Percentiles rank a stretch among this genome's conserved stretches.
Evolutionary conservation across 768 basidiomycete genomes (phyloP).

Genomic region (Trametes sanguinea): DNA sequence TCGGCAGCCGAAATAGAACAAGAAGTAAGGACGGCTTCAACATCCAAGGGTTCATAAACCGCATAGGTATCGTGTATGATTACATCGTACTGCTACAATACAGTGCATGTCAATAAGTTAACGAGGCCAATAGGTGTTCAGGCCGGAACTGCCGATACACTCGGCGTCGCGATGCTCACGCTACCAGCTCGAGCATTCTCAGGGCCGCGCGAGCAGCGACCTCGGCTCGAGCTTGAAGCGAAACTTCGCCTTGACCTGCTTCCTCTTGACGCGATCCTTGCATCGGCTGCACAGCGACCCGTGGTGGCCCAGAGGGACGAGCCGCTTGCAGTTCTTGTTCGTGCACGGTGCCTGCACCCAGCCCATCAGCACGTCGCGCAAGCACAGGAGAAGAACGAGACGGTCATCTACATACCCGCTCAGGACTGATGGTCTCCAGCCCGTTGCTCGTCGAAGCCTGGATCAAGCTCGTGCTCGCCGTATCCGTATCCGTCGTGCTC

Average conservation of each 20-base stretch:
- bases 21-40: too few species aligned
- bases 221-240: constrained; percentile 41
- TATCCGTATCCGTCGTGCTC: background rate
- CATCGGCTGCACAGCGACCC: constrained; percentile 48
- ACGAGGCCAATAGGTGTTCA: too few species aligned
- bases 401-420: background rate
- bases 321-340: constrained; percentile 44
- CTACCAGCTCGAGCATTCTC: background rate
- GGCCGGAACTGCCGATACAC: too few species aligned
- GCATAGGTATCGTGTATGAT: too few species aligned
- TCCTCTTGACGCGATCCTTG: constrained; percentile 46
- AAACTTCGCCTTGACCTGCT: constrained; percentile 45
- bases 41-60: too few species aligned
- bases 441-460: background rate
- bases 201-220: constrained; percentile 7
- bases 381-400: too few species aligned
- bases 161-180: background rate
- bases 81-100: too few species aligned
- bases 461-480: background rate
- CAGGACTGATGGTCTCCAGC: background rate
- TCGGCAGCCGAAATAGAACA: too few species aligned
- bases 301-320: constrained; percentile 28
- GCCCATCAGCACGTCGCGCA: background rate
- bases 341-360: constrained; percentile 26
- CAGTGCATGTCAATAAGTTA: too few species aligned